Evolutionary conservation across 768 basidiomycete genomes (phyloP).

Genomic region (Lactifluus pinguis): DNA sequence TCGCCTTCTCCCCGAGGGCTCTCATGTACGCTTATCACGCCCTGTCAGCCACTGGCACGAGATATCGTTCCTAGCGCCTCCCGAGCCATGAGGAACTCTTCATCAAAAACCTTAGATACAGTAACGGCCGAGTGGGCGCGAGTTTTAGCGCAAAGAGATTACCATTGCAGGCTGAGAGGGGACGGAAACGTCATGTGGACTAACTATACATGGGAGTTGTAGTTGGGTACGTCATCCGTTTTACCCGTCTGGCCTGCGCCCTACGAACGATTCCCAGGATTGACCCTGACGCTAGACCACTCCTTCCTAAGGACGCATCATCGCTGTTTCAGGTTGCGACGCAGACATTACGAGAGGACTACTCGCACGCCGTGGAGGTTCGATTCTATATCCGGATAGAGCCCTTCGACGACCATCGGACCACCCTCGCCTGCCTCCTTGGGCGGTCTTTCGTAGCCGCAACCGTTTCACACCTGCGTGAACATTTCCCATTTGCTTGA

Average conservation of each 20-base stretch:
- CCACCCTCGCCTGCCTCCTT: no score
- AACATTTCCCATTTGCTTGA: no score
- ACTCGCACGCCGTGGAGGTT: slow-evolving; percentile 90
- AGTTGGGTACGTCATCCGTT: slow-evolving; percentile 54
- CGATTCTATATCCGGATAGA: slow-evolving; percentile 80
- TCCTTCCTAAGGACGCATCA: slow-evolving; percentile 70
- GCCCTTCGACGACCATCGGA: slow-evolving; percentile 39
- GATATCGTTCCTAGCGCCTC: slow-evolving; percentile 28
- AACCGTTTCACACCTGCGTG: no score
- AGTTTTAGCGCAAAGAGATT: slow-evolving; percentile 80
- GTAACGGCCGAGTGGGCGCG: slow-evolving; percentile 57
- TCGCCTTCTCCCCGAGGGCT: slow-evolving; percentile 43
- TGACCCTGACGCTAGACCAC: slow-evolving; percentile 70
- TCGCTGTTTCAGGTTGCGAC: slow-evolving; percentile 83
- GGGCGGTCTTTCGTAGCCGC: no score
- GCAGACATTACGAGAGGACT: slow-evolving; percentile 76
- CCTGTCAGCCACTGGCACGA: slow-evolving; percentile 44
- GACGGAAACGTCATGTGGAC: slow-evolving; percentile 96
- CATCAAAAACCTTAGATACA: slow-evolving; percentile 46
- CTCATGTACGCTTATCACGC: slow-evolving; percentile 38
- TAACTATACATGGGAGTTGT: slow-evolving; percentile 91
- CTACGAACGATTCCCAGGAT: slow-evolving; percentile 40
- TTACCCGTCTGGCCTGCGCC: slow-evolving; percentile 2
- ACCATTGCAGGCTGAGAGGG: slow-evolving; percentile 84
- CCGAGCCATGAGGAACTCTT: slow-evolving; percentile 18